Base-by-base conservation (phyloP, 2,329 filamentous ascomycete species). In the Sclerotinia subarctica region DNA sequence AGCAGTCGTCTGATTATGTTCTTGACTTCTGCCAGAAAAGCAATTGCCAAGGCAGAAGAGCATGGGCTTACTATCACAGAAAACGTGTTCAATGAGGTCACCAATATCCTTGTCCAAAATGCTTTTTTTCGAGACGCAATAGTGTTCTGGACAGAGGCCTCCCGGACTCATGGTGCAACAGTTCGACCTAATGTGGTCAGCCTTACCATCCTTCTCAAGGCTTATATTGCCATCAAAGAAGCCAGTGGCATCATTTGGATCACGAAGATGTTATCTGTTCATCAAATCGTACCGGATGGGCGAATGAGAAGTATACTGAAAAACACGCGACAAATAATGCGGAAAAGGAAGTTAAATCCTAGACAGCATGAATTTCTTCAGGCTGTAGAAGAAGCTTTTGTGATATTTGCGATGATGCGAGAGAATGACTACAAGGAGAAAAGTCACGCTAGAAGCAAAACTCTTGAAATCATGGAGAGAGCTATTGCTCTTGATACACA, bases 191-290 rank as follows among this genome's bases (percentile, higher is more conserved):
- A 71, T 26, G 68, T 77, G 19, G 46, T 66, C 6, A 73, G 67
- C n/a, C 70, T 77, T 5, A 76, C 70, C 7, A 72, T 73, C 10
- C 73, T 78, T 49, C 66, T 77, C 26, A 70, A 72, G 24, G 73
- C 72, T 19, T 76, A 76, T 58, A 71, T 77, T 15, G 65, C 58
- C 7, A 58, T 75, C 26, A 60, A 64, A 38, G 71, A 76, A 63
- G 38, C 46, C 5, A 44, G 51, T n/a, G 76, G 76, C 6, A 59
- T 78, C 15, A 58, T 69, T 19, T 77, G 73, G 74, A 71, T 75
- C 11, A 64, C 75, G 19, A 46, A 72, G 29, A 70, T 68, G 35
- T 53, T 77, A 6, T 53, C 58, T 17, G 57, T 51, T 47, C 76
- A 76, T 57, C 69, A 69, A 7, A 24, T 77, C 15, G 47, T 67